Evolutionary conservation across 148 eudicot species (phyloP).

Genomic region (Fagopyrum homotropicum): DNA sequence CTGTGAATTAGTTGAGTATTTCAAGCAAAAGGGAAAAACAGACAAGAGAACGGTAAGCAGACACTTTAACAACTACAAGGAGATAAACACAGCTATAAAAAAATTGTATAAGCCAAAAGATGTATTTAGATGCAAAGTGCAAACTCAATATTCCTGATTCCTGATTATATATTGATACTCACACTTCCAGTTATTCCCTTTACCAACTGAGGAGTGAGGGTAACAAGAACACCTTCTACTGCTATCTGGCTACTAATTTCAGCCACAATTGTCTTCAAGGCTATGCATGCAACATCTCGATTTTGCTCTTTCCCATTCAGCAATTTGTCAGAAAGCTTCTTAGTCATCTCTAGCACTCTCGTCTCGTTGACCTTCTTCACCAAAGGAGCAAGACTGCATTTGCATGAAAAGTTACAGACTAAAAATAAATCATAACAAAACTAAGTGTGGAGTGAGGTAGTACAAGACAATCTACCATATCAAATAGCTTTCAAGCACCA

Average conservation of each 20-base stretch:
- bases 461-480: neutral
- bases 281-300: slow-evolving; percentile 96
- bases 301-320: slow-evolving; percentile 86
- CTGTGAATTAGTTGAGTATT: neutral
- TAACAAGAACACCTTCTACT: slow-evolving; percentile 61
- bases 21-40: neutral
- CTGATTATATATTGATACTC: slow-evolving; percentile 26
- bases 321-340: slow-evolving; percentile 75
- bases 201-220: slow-evolving; percentile 70
- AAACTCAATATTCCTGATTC: neutral
- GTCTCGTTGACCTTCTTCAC: slow-evolving; percentile 81
- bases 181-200: slow-evolving; percentile 69
- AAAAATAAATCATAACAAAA: too few relatives aligned
- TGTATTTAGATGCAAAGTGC: neutral
- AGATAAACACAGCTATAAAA: neutral
- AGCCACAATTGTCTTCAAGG: slow-evolving; percentile 88
- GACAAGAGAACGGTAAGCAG: neutral
- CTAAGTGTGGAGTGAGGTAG: neutral
- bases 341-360: slow-evolving; percentile 78
- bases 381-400: slow-evolving; percentile 79
- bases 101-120: neutral
- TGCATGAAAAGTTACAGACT: too few relatives aligned
- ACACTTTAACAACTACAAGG: neutral
- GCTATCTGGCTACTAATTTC: slow-evolving; percentile 68
- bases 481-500: neutral